A percentile compares a stretch with the other conserved stretches of the same genome.
phyloP scores from a whole-genome alignment of 83 land plant species.

The Larix sibirica region DNA sequence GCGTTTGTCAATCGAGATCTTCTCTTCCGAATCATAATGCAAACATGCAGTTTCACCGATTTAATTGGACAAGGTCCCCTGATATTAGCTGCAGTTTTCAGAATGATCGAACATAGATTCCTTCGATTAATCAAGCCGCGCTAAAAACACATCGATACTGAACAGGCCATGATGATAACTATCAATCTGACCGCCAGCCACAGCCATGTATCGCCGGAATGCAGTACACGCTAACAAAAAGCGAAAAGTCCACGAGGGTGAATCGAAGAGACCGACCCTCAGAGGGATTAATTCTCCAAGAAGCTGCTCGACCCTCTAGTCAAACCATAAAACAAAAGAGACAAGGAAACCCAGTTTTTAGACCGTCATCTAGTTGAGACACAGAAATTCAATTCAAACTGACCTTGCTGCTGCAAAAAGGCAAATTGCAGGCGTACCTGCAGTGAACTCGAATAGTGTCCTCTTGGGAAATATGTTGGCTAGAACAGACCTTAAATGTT shows the following conservation, averaged over 20 bases:
- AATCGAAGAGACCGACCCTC: too few relatives aligned
- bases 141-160: not conserved
- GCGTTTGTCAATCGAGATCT: not conserved
- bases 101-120: not conserved
- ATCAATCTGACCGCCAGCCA: not conserved
- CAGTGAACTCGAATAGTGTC: not conserved
- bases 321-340: not conserved
- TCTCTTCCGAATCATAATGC: not conserved
- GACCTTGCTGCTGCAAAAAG: not conserved
- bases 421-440: not conserved
- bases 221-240: not conserved
- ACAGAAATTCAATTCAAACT: not conserved
- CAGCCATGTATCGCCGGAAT: not conserved
- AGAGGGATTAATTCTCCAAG: not conserved
- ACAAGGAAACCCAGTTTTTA: not conserved
- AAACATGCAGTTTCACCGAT: not conserved
- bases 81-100: too few relatives aligned
- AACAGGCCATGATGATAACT: not conserved
- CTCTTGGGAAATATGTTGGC: constrained; percentile 1
- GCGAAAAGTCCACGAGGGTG: not conserved
- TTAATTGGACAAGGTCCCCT: not conserved
- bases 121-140: not conserved
- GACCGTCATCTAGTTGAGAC: not conserved
- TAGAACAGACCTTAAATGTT: not conserved
- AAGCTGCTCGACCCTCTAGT: not conserved